Evolutionary conservation across 164 flowering plant genomes (phyloP).

Genomic region (Vitis cinerea): DNA sequence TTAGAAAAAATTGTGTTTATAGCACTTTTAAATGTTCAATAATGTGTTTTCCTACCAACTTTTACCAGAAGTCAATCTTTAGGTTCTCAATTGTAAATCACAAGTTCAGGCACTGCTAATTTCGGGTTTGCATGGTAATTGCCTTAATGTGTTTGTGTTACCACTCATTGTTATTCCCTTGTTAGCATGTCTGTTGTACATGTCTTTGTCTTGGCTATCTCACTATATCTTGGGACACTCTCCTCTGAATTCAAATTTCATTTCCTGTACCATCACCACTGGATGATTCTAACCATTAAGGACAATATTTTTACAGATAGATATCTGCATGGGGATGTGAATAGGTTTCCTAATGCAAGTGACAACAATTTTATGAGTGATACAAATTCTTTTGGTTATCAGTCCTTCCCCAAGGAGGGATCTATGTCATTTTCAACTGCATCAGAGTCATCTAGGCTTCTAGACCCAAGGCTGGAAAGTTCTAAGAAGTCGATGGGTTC

Average conservation of each 20-base stretch:
- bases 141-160: no score
- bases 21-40: no score
- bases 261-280: background rate
- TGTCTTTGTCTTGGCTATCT: background rate
- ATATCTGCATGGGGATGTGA: constrained; percentile 60
- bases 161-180: no score
- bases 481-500: constrained; percentile 46
- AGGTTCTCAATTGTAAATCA: no score
- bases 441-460: constrained; percentile 47
- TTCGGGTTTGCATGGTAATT: no score
- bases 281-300: constrained; percentile 14
- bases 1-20: no score
- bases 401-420: constrained; percentile 46
- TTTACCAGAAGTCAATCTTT: no score
- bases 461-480: constrained; percentile 59
- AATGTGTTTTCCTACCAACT: no score
- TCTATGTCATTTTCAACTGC: constrained; percentile 34
- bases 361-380: constrained; percentile 51
- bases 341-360: constrained; percentile 35
- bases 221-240: background rate
- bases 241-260: background rate
- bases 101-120: no score
- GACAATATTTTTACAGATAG: constrained; percentile 50
- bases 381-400: constrained; percentile 45
- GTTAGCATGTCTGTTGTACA: background rate